Conservation (phyloP, 2,329 filamentous ascomycete genomes). For the Diplodia intermedia region DNA sequence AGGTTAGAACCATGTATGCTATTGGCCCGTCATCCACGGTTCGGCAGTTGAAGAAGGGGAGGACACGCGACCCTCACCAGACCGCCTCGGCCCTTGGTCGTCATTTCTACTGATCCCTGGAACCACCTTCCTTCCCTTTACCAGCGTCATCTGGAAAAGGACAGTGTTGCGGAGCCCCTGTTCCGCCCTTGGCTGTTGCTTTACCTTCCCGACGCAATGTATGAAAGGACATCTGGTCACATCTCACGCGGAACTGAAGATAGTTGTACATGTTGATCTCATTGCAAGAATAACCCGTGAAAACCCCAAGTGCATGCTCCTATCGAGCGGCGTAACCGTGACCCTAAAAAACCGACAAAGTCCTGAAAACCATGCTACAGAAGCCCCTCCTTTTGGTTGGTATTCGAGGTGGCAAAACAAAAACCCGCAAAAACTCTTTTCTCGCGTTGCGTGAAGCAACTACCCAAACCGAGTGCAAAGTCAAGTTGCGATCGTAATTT, state of each 20-base stretch:
- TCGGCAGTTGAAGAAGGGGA: not conserved
- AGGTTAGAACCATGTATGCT: not conserved
- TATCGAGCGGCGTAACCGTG: not conserved
- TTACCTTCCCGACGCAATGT: not conserved
- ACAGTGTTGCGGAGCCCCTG: not conserved
- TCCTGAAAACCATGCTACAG: conserved; percentile 7
- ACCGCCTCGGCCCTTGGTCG: not conserved
- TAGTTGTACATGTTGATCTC: not conserved
- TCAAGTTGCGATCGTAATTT: conserved; percentile 46
- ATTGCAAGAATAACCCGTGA: conserved; percentile 8
- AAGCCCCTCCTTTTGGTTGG: conserved; percentile 8
- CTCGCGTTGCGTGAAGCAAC: conserved; percentile 16
- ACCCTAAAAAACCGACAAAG: not conserved
- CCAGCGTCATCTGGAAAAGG: not conserved
- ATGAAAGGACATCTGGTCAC: not conserved
- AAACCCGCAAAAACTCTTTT: conserved; percentile 14
- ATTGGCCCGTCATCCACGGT: not conserved
- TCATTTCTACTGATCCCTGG: not conserved
- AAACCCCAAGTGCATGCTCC: not conserved
- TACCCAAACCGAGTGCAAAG: conserved; percentile 4
- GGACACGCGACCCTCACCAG: conserved; percentile 4
- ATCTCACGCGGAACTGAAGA: not conserved
- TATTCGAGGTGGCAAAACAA: conserved; percentile 24
- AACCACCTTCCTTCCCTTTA: not conserved
- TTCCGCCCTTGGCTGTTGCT: not conserved